Evolutionary conservation across 352 stramenopile species (phyloP).

Genomic region (Lagenidium giganteum): DNA sequence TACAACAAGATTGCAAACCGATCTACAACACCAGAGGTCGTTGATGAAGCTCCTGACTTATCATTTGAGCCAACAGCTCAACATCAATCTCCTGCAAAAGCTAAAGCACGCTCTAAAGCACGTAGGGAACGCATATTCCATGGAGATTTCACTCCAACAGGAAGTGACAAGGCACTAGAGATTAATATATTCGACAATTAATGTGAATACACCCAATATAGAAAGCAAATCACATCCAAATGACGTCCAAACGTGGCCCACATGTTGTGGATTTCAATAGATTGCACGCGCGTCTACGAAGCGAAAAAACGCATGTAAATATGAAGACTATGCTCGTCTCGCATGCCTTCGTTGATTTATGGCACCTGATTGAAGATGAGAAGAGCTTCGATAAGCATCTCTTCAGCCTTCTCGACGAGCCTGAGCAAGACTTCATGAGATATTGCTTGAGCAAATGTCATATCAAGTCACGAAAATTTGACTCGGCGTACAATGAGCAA

Average conservation of each 20-base stretch:
- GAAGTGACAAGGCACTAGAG: conserved; percentile 7
- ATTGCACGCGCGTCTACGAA: conserved; percentile 6
- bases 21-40: too few relatives aligned
- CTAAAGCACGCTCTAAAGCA: too few relatives aligned
- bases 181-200: conserved; percentile 16
- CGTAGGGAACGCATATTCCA: conserved; percentile 13
- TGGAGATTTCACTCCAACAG: conserved; percentile 10
- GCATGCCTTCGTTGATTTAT: conserved; percentile 18
- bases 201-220: too few relatives aligned
- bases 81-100: too few relatives aligned
- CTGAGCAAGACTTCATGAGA: conserved; percentile 14
- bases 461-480: conserved; percentile 13
- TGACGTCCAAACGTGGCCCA: too few relatives aligned
- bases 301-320: conserved; percentile 2
- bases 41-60: not conserved
- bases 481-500: conserved; percentile 13
- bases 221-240: too few relatives aligned
- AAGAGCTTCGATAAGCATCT: conserved; percentile 12
- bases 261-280: conserved; percentile 11
- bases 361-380: conserved; percentile 11
- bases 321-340: conserved; percentile 15
- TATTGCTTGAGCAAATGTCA: conserved; percentile 16
- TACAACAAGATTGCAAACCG: conserved; percentile 16
- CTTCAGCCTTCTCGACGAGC: conserved; percentile 13
- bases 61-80: conserved; percentile 5